Conservation (phyloP, 352 stramenopile genomes). For the Blastocystis sp. region DNA sequence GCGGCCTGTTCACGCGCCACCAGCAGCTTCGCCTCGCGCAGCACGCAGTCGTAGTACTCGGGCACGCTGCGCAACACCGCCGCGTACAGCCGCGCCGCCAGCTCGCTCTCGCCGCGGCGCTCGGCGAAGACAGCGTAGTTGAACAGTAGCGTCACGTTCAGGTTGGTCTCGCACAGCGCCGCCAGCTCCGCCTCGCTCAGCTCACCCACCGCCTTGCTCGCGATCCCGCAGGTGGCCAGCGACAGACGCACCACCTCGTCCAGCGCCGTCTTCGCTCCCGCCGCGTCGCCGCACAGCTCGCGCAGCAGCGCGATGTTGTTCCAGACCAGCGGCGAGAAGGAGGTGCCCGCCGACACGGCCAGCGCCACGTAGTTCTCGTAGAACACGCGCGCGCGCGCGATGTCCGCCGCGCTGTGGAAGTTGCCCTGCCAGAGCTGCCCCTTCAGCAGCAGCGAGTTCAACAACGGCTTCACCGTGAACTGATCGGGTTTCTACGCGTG, state of each 20-base stretch:
- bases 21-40: constrained; percentile 24
- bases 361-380: constrained; percentile 58
- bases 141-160: constrained; percentile 48
- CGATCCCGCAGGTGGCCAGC: background rate
- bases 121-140: constrained; percentile 57
- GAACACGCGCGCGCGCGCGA: constrained; percentile 39
- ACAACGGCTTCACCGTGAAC: background rate
- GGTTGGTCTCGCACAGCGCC: background rate
- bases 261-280: constrained; percentile 5
- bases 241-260: constrained; percentile 42
- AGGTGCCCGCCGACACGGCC: background rate
- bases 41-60: constrained; percentile 59
- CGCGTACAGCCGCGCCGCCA: background rate
- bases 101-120: background rate
- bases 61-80: constrained; percentile 3
- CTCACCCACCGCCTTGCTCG: background rate
- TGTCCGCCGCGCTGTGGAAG: constrained; percentile 23
- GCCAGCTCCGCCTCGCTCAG: background rate
- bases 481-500: constrained; percentile 34
- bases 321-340: constrained; percentile 52
- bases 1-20: background rate
- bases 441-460: constrained; percentile 45
- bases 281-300: background rate
- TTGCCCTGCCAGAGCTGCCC: constrained; percentile 55
- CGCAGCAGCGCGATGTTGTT: constrained; percentile 55